Evolutionary conservation across 1,139 yeast genomes (phyloP), one percentile per base, ranked within the genome.

Genomic region (Suhomyces wounanorum): DNA sequence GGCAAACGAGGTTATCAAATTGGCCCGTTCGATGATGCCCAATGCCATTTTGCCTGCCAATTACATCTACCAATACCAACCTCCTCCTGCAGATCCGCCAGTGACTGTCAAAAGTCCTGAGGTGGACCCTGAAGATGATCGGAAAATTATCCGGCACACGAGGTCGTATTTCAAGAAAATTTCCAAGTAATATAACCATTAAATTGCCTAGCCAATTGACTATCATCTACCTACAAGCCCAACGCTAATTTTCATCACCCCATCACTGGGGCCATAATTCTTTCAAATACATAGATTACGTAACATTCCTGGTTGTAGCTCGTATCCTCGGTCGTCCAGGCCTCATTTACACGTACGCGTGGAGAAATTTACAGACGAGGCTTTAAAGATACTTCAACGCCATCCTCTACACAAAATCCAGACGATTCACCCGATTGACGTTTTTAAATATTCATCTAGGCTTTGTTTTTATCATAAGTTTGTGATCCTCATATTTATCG

Each of bases 21-120:
- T 86, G 52, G 92, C 92, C 1, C 72, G 92, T 55, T 68, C 86
- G 2, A 80, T 87, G 83, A 79, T 87, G 75, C 91, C 91, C 25
- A 76, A 77, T 57, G 75, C 80, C 11, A 72, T 77, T 10, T 63
- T 77, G 43, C 77, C 81, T 1, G 63, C 70, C 17, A 72, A 68
- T 49, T 72, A 72, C 56, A 64, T 76, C 28, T 76, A 76, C 54
- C 68, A 65, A 49, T 65, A 67, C 49, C 65, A 55, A 11, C 44
- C 42, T 9, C 52, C 52, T n/a, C 40, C 49, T 39, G 52, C 59
- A 51, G 54, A 55, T 10, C 49, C 45, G 40, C 46, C 44, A 25
- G 56, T 52, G 23, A 45, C 54, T 6, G 47, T 62, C 8, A 50
- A 54, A 16, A 64, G 66, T 51, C 70, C 71, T 1, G 48, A 60